Conservation (phyloP, 192 early-diverging fungal genomes). For the Dimargaris xerosporica region DNA sequence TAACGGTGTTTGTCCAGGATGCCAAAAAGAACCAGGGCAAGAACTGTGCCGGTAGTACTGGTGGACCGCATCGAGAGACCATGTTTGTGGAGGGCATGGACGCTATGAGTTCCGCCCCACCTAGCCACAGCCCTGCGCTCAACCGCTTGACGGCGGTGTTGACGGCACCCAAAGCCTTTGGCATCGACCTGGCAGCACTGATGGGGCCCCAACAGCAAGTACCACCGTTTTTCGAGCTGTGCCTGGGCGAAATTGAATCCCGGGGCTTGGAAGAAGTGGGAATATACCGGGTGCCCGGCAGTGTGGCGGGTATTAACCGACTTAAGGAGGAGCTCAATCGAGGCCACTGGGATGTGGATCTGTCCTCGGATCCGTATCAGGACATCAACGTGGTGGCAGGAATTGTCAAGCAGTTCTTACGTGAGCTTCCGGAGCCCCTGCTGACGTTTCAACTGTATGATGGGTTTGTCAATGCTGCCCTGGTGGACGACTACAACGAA, state of each 20-base stretch:
- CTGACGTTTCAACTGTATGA: slow-evolving; percentile 73
- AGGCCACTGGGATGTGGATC: slow-evolving; percentile 36
- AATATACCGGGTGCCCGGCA: slow-evolving; percentile 57
- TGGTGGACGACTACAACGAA: slow-evolving; percentile 51
- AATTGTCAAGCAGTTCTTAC: slow-evolving; percentile 84
- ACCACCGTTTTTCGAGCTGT: slow-evolving; percentile 46
- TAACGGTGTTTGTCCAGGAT: slow-evolving; percentile 50
- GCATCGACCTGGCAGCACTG: slow-evolving; percentile 37
- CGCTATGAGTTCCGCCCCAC: neutral
- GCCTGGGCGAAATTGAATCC: slow-evolving; percentile 51
- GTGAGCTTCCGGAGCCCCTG: slow-evolving; percentile 85
- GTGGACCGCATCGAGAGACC: slow-evolving; percentile 11
- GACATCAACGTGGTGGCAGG: slow-evolving; percentile 78
- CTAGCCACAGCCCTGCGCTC: neutral
- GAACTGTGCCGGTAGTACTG: neutral
- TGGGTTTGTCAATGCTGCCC: slow-evolving; percentile 61
- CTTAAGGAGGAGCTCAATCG: slow-evolving; percentile 44
- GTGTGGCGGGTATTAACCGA: slow-evolving; percentile 40
- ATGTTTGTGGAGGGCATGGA: slow-evolving; percentile 7
- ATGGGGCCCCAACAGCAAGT: slow-evolving; percentile 36
- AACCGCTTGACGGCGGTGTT: neutral
- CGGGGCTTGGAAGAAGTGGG: slow-evolving; percentile 59
- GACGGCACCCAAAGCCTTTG: slow-evolving; percentile 39
- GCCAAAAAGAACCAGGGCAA: slow-evolving; percentile 16
- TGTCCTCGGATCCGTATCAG: slow-evolving; percentile 39